A percentile compares a stretch with the other conserved stretches of the same genome.
phyloP scores from a whole-genome alignment of 371 early-diverging fungal genomes.

The Apophysomyces elegans region DNA sequence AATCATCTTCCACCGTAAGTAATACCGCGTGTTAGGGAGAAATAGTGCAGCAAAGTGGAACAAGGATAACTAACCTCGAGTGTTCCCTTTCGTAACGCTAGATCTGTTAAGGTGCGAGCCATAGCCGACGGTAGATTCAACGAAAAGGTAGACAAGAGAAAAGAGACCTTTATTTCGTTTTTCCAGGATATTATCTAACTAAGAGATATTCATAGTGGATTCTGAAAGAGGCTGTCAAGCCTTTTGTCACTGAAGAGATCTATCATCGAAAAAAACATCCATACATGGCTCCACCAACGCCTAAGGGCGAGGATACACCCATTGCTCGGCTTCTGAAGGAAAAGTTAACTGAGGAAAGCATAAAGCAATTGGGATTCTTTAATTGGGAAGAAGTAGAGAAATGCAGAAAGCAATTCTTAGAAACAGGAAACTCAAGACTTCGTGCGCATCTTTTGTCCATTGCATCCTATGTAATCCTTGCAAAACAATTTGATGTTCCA shows the following conservation, averaged over 20 bases:
- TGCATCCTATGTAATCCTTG: slow-evolving; percentile 23
- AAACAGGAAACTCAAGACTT: neutral
- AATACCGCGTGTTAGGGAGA: neutral
- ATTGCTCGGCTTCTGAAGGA: slow-evolving; percentile 14
- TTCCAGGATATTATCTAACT: neutral
- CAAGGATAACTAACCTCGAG: neutral
- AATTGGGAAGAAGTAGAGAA: slow-evolving; percentile 4
- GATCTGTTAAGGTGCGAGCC: slow-evolving; percentile 24
- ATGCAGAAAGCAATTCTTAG: slow-evolving; percentile 9
- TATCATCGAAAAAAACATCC: slow-evolving; percentile 32
- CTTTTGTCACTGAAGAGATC: slow-evolving; percentile 27
- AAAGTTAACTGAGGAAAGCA: slow-evolving; percentile 16
- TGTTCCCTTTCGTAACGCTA: neutral
- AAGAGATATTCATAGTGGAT: slow-evolving; percentile 15
- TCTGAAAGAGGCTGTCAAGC: slow-evolving; percentile 28
- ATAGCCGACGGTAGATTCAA: slow-evolving; percentile 19
- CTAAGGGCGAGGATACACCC: slow-evolving; percentile 14
- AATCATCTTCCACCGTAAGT: slow-evolving; percentile 27
- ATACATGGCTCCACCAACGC: slow-evolving; percentile 23
- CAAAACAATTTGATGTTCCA: slow-evolving; percentile 25
- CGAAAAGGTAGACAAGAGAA: slow-evolving; percentile 16
- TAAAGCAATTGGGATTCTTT: slow-evolving; percentile 24
- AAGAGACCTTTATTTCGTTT: neutral
- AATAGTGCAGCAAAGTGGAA: neutral
- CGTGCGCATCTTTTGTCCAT: slow-evolving; percentile 20